These are phyloP conservation scores for Colletotrichum sp. DNA, from an alignment of 2,329 filamentous ascomycete genomes.

Conservation along the genomic window DNA sequence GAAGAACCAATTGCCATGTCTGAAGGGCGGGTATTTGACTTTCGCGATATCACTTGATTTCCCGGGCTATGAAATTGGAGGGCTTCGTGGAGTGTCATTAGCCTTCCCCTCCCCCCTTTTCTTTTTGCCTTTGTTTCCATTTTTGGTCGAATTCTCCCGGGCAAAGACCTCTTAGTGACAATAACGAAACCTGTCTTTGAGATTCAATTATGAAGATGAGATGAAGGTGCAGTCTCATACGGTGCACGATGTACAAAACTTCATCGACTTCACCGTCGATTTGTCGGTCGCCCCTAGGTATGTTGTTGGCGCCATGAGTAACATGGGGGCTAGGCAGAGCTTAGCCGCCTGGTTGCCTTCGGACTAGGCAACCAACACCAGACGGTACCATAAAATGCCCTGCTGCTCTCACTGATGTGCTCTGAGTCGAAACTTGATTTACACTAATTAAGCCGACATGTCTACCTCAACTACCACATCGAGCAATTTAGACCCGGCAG, in stretches of 20 bases:
- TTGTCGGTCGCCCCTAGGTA: background rate
- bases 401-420: background rate
- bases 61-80: background rate
- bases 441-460: background rate
- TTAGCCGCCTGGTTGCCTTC: background rate
- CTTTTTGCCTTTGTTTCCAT: background rate
- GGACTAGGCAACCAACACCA: background rate
- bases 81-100: background rate
- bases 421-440: background rate
- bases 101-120: background rate
- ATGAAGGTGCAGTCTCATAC: background rate
- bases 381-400: background rate
- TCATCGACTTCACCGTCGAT: background rate
- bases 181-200: background rate
- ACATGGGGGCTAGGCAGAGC: background rate
- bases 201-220: background rate
- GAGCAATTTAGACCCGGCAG: slow-evolving; percentile 3
- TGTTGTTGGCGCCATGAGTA: background rate
- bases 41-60: background rate
- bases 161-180: background rate
- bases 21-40: background rate
- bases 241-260: background rate
- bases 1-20: background rate
- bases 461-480: background rate
- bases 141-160: background rate